Evolutionary conservation across 305 asterid species (phyloP), one percentile per base, ranked within the genome.

Genomic region (Fraxinus albicans): DNA sequence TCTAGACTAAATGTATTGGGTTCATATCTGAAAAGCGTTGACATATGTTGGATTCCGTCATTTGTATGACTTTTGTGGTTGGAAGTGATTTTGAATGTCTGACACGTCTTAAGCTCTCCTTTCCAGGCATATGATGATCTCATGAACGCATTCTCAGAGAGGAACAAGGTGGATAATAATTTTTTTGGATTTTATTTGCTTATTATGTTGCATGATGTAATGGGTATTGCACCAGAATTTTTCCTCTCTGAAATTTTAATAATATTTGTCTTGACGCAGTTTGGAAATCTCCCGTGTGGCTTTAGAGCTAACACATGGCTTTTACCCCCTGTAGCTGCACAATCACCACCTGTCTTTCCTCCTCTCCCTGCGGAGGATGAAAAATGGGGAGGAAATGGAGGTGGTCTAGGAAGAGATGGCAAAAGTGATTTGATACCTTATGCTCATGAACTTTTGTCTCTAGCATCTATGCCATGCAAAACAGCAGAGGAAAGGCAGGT

Each of bases 301-400:
- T 96, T 93, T 88, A 92, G 99, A 90, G 93, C 98, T 78, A 96
- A 96, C 90, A 96, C 98, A 36, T 96, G 99, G 98, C 98, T 96
- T 79, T 90, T 94, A 80, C 98, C 99, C 17, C 98, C 97, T 13
- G 91, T 92, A 72, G 97, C 94, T 55, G 97, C 98, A 72, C 91
- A 87, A 79, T 84, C 92, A 70, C 97, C 97, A 60, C 88, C 97
- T 70, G 75, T 85, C 82, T 95, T 95, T 86, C 97, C 97, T 83
- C 94, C 93, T 84, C 90, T 93, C 76, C 98, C 98, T 13, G 86
- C 88, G 17, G 99, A 96, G 90, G 98, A 96, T 80, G 98, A 91
- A 87, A 93, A 87, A 79, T 96, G 99, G 98, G 99, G 98, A 86
- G 99, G 98, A 79, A 89, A 92, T 89, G 99, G 99, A 78, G 99